A percentile compares a stretch with the other conserved stretches of the same genome.
These are phyloP conservation scores for Epichloe uncinata DNA, from an alignment of 2,329 filamentous ascomycete genomes.

Conservation along the genomic window DNA sequence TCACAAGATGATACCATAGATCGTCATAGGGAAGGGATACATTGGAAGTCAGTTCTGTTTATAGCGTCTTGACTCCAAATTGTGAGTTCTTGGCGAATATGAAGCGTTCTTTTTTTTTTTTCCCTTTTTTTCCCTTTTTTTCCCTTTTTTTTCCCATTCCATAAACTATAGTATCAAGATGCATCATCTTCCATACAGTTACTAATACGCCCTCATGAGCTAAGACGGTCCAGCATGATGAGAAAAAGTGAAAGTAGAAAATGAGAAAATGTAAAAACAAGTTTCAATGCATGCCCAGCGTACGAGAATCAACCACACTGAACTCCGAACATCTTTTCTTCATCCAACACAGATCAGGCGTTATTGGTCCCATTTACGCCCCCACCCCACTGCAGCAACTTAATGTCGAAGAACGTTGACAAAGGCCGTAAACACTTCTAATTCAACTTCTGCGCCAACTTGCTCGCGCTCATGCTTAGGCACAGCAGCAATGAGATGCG, in stretches of 20 bases:
- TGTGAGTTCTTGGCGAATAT: background rate
- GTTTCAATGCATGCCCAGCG: background rate
- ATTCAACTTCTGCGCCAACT: conserved; percentile 51
- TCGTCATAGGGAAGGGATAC: background rate
- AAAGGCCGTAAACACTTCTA: conserved; percentile 68
- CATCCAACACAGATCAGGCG: background rate
- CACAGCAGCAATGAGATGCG: conserved; percentile 63
- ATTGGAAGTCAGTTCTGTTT: background rate
- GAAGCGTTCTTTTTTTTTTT: background rate
- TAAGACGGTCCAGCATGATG: background rate
- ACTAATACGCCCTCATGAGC: background rate
- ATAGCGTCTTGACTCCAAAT: background rate
- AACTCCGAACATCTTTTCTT: background rate
- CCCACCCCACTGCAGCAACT: background rate
- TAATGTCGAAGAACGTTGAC: conserved; percentile 47
- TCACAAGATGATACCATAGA: conserved; percentile 16
- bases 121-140: too few relatives aligned
- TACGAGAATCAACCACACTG: background rate
- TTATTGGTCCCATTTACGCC: background rate
- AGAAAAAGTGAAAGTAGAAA: background rate
- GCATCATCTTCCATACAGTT: background rate
- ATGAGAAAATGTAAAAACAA: background rate
- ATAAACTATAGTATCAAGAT: background rate
- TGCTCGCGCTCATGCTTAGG: conserved; percentile 43
- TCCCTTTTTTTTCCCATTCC: background rate